phyloP scores from a whole-genome alignment of 2,329 filamentous ascomycete species.

The Hymenoscyphus infarciens region DNA sequence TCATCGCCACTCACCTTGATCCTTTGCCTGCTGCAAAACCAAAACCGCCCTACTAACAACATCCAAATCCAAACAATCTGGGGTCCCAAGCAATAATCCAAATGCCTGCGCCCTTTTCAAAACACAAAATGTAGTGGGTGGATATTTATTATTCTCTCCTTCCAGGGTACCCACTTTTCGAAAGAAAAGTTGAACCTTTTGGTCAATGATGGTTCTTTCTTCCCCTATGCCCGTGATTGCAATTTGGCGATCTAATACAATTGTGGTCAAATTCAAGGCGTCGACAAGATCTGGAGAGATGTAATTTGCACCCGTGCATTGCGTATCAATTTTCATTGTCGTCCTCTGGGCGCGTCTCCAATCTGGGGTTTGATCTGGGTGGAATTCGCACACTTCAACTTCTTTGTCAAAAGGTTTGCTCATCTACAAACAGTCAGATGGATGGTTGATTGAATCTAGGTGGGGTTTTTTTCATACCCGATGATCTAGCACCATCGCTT shows the following conservation, averaged over 20 bases:
- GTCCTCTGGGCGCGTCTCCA: background rate
- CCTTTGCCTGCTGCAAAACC: background rate
- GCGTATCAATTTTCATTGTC: background rate
- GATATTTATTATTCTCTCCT: background rate
- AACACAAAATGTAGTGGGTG: background rate
- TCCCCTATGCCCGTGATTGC: background rate
- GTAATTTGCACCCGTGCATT: background rate
- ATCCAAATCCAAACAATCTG: background rate
- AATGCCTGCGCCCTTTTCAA: background rate
- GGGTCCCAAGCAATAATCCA: background rate
- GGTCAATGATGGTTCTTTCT: background rate
- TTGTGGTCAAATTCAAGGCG: background rate
- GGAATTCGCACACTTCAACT: background rate
- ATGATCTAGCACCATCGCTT: too few species aligned
- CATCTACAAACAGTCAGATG: background rate
- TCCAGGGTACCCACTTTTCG: background rate
- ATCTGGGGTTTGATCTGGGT: background rate
- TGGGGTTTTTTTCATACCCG: too few species aligned
- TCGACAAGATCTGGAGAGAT: background rate
- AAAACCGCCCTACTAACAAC: background rate
- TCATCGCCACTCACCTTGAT: background rate
- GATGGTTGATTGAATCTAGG: background rate
- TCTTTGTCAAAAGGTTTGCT: background rate
- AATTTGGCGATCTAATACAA: background rate
- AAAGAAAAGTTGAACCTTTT: background rate